These are phyloP conservation scores for Mariannaea sp. DNA, from an alignment of 2,329 filamentous ascomycete species.

Conservation along the genomic window DNA sequence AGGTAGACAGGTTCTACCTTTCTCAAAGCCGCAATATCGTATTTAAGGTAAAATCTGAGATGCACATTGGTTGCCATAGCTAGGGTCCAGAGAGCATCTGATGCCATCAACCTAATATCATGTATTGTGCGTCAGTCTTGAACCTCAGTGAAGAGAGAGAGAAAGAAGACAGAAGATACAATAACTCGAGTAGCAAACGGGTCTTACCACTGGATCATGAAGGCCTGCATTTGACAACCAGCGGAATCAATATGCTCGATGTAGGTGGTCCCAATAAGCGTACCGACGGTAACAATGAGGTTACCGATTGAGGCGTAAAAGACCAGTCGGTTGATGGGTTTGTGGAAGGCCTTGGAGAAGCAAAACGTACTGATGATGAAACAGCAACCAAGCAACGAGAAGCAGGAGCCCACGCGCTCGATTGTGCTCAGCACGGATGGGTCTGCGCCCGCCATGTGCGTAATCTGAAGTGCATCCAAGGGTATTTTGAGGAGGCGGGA, in stretches of 20 bases:
- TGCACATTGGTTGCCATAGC: conserved; percentile 82
- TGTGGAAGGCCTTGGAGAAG: conserved; percentile 68
- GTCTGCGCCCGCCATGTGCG: too few species aligned
- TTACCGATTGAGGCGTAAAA: conserved; percentile 83
- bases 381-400: conserved; percentile 34
- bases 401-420: conserved; percentile 11
- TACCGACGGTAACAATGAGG: conserved; percentile 71
- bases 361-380: conserved; percentile 73
- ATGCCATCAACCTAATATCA: conserved; percentile 9
- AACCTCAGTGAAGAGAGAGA: too few species aligned
- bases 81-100: conserved; percentile 73
- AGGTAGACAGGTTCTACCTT: conserved; percentile 29
- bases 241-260: conserved; percentile 50
- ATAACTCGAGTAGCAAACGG: neutral
- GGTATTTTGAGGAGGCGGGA: too few species aligned
- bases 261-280: conserved; percentile 65
- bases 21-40: conserved; percentile 64
- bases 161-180: too few species aligned
- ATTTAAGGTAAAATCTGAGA: conserved; percentile 74
- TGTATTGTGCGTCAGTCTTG: too few species aligned
- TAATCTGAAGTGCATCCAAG: too few species aligned
- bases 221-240: conserved; percentile 68
- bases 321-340: conserved; percentile 78
- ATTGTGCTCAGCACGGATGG: conserved; percentile 7
- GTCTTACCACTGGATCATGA: conserved; percentile 77